Evolutionary conservation across 495 filamentous ascomycete species (phyloP).

Genomic region (Oleoguttula mirabilis): DNA sequence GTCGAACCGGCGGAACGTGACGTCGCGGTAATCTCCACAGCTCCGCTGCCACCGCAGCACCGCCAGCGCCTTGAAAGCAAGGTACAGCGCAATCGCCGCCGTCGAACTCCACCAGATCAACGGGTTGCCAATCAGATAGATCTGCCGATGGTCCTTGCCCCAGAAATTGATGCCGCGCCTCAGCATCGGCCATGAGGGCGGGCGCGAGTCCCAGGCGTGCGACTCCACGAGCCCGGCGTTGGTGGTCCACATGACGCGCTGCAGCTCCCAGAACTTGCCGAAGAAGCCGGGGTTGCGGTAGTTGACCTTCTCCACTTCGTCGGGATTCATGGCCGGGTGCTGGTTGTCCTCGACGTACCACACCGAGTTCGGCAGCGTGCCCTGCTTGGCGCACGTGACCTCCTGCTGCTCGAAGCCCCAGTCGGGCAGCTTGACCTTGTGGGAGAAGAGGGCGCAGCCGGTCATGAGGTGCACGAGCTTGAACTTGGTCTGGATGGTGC

Average conservation of each 20-base stretch:
- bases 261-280: slow-evolving; percentile 98
- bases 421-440: slow-evolving; percentile 95
- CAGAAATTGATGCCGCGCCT: slow-evolving; percentile 98
- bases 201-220: slow-evolving; percentile 95
- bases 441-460: slow-evolving; percentile 89
- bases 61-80: slow-evolving; percentile 74
- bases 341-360: slow-evolving; percentile 92
- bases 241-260: slow-evolving; percentile 98
- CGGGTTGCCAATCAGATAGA: slow-evolving; percentile 93
- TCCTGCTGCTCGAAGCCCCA: slow-evolving; percentile 98
- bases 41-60: slow-evolving; percentile 89
- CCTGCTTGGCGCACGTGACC: slow-evolving; percentile 89
- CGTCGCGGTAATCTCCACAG: slow-evolving; percentile 68
- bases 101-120: slow-evolving; percentile 90
- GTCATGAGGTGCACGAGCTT: slow-evolving; percentile 92
- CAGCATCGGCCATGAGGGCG: slow-evolving; percentile 84
- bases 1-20: slow-evolving; percentile 87
- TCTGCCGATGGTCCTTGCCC: slow-evolving; percentile 86
- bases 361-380: slow-evolving; percentile 85
- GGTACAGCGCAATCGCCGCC: slow-evolving; percentile 63
- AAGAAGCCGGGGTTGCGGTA: slow-evolving; percentile 92
- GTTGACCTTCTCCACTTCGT: slow-evolving; percentile 79
- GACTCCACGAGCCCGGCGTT: slow-evolving; percentile 94
- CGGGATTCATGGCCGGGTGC: slow-evolving; percentile 58
- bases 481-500: slow-evolving; percentile 96